A percentile compares a stretch with the other conserved stretches of the same genome.
Evolutionary conservation across 305 asterid species (phyloP).

Genomic region (Solanum hybrid): DNA sequence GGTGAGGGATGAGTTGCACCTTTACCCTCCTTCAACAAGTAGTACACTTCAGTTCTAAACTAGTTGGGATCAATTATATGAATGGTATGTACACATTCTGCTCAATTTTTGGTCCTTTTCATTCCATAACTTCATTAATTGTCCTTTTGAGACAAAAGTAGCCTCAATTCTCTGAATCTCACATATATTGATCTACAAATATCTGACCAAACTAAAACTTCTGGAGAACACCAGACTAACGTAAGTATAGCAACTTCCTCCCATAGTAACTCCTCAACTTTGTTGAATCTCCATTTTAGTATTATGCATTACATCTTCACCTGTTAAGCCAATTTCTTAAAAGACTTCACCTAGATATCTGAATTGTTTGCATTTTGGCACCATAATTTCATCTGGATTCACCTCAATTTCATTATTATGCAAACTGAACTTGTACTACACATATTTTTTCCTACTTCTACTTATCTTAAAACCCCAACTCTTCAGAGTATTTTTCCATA

Average conservation of each 20-base stretch:
- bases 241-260: neutral
- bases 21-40: neutral
- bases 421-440: neutral
- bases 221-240: neutral
- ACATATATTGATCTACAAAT: neutral
- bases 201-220: neutral
- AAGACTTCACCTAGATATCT: neutral
- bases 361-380: neutral
- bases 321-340: neutral
- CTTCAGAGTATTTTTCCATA: neutral
- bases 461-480: neutral
- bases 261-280: neutral
- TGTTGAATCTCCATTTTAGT: neutral
- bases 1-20: neutral
- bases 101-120: neutral
- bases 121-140: neutral
- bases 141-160: neutral
- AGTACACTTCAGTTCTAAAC: neutral
- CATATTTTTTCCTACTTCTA: neutral
- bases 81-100: neutral
- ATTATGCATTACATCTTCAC: neutral
- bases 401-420: neutral
- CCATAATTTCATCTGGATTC: neutral
- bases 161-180: neutral
- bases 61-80: neutral